phyloP scores from a whole-genome alignment of 306 rosid genomes.

The Lathyrus tuberosus region DNA sequence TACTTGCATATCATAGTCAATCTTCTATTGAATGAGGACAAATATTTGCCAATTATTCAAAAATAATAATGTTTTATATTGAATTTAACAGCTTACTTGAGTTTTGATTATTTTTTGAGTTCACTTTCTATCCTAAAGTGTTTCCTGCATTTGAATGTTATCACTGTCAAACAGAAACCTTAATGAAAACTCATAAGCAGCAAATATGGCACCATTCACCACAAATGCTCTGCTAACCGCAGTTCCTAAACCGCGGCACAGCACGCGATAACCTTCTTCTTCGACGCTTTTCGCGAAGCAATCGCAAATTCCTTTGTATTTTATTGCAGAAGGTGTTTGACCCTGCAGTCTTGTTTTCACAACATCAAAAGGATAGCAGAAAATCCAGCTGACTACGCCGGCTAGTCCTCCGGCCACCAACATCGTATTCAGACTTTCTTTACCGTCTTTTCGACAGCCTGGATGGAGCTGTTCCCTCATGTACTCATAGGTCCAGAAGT shows the following conservation, averaged over 20 bases:
- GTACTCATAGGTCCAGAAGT: conserved; percentile 81
- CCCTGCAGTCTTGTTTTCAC: conserved; percentile 76
- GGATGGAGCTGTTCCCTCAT: conserved; percentile 81
- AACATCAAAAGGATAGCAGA: conserved; percentile 83
- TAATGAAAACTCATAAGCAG: conserved; percentile 78
- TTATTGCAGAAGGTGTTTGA: conserved; percentile 53
- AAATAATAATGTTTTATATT: conserved; percentile 27
- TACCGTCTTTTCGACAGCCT: conserved; percentile 64
- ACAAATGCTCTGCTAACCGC: conserved; percentile 77
- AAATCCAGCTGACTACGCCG: conserved; percentile 82
- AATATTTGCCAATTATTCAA: conserved; percentile 22
- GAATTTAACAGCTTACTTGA: not conserved
- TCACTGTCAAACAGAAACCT: conserved; percentile 60
- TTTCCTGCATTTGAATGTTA: conserved; percentile 46
- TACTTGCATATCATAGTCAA: not conserved
- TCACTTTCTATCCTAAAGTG: conserved; percentile 36
- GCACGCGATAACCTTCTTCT: conserved; percentile 62
- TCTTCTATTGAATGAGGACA: not conserved
- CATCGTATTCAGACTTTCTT: conserved; percentile 71
- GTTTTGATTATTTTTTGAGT: conserved; percentile 21
- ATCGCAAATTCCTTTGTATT: conserved; percentile 66
- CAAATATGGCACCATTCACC: conserved; percentile 79
- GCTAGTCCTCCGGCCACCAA: conserved; percentile 78
- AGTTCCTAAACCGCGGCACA: conserved; percentile 85
- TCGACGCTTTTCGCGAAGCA: conserved; percentile 65